Evolutionary conservation across 1,284 basidiomycete species (phyloP), one percentile per base, ranked within the genome.

Genomic region (Neonothopanus nambi): DNA sequence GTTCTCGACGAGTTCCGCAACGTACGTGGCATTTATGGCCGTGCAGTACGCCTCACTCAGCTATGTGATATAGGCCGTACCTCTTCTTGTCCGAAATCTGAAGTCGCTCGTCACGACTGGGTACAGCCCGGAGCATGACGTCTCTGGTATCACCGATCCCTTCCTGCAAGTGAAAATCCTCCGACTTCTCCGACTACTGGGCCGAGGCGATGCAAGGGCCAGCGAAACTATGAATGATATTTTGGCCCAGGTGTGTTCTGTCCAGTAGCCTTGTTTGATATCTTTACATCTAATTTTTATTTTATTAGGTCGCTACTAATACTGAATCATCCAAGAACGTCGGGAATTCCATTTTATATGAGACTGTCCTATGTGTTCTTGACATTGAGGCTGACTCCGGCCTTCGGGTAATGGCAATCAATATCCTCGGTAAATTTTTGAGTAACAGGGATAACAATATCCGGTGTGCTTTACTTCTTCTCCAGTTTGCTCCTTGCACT

Each of bases 191-290:
- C 84, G 95, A 28, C 67, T 98, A 28, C 82, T 99, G 7, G 97
- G 96, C 6, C 87, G 80, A 63, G 91, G 89, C 1, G 92, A 98
- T 65, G 81, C 78, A 43, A 84, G 88, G 63, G 92, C 96, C 2
- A 96, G 92, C 63, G 96, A 99, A 65, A 82, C 86, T 6, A 98
- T 99, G 95, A 99, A 99, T 69, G 97, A 99, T 71, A 97, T 99
- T 58, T 76, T 99, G 40, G 96, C 97, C 8, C 95, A 98, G 78
- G 90, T 89, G 59, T 51, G 72, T 48, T 54, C 9, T n/a, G 44
- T 23, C 56, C 3, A 30, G 28, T 35, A 37, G 28, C 18, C 15
- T 48, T 45, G 38, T 20, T 54, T 23, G 11, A 6, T 28, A 6
- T 35, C 39, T 28, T 33, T 4, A 28, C 26, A 40, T 47, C 21